phyloP scores from a whole-genome alignment of 495 filamentous ascomycete species.

The Penicillium simplicissimum region DNA sequence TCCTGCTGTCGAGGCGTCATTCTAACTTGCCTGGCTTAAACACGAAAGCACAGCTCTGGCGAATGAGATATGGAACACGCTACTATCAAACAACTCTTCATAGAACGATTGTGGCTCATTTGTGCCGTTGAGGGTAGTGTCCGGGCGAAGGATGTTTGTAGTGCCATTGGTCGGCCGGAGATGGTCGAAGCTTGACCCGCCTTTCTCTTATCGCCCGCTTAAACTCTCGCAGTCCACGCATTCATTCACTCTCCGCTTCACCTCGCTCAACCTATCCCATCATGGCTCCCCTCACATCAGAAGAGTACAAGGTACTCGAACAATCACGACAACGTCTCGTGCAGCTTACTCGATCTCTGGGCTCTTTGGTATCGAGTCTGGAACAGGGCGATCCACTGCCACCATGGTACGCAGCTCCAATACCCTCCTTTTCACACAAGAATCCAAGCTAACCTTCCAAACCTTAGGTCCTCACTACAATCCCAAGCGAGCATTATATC shows the following conservation, averaged over 20 bases:
- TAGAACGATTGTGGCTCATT: neutral
- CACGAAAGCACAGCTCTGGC: no score
- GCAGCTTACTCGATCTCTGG: conserved; percentile 67
- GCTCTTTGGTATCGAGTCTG: conserved; percentile 57
- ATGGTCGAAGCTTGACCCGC: neutral
- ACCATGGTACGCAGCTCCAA: conserved; percentile 49
- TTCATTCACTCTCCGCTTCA: neutral
- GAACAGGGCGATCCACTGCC: conserved; percentile 58
- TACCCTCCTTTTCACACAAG: neutral
- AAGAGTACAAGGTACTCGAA: conserved; percentile 74
- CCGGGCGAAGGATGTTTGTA: neutral
- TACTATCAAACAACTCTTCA: no score
- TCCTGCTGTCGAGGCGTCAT: no score
- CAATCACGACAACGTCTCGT: conserved; percentile 69
- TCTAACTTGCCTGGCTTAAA: no score
- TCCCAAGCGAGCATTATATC: conserved; percentile 65
- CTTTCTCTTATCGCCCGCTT: neutral
- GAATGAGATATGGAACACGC: no score
- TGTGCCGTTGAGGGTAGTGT: neutral
- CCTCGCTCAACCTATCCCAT: conserved; percentile 9
- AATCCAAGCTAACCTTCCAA: conserved; percentile 8
- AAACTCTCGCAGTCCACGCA: neutral
- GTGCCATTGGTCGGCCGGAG: neutral
- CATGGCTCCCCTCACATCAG: conserved; percentile 43
- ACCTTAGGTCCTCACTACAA: conserved; percentile 65